These are phyloP conservation scores for Penicillium coffeae DNA, from an alignment of 495 filamentous ascomycete species.

Conservation along the genomic window DNA sequence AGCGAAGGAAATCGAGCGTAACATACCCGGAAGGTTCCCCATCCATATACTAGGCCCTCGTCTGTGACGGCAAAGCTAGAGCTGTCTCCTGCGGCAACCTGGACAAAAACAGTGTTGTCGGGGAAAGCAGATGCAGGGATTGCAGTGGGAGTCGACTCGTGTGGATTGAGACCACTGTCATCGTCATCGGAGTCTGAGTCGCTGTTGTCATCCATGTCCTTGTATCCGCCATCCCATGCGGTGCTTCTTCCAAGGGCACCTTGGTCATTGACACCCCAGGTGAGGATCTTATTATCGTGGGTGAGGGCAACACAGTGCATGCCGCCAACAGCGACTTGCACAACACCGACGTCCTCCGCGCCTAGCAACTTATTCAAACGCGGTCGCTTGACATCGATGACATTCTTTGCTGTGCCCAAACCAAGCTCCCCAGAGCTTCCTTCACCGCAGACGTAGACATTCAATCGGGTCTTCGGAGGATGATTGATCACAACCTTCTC, in stretches of 20 bases:
- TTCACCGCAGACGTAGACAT: constrained; percentile 67
- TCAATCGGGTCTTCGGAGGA: constrained; percentile 45
- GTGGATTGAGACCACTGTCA: constrained; percentile 56
- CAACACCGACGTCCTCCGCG: constrained; percentile 58
- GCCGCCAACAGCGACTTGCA: constrained; percentile 58
- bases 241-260: constrained; percentile 62
- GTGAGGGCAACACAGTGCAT: constrained; percentile 64
- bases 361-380: constrained; percentile 57
- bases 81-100: constrained; percentile 62
- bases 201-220: constrained; percentile 56
- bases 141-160: constrained; percentile 56
- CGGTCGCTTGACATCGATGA: constrained; percentile 65
- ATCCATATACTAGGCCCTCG: constrained; percentile 63
- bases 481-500: constrained; percentile 39
- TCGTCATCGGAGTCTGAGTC: constrained; percentile 52
- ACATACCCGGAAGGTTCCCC: constrained; percentile 67
- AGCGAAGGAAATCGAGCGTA: not conserved
- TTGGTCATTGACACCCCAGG: constrained; percentile 70
- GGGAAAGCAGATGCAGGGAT: constrained; percentile 51
- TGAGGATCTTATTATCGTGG: constrained; percentile 57
- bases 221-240: constrained; percentile 57
- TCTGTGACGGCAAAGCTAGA: constrained; percentile 63
- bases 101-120: constrained; percentile 51
- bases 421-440: constrained; percentile 66
- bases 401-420: constrained; percentile 56